phyloP scores from a whole-genome alignment of 805 yeast genomes.

The Yamadazyma ubonensis region DNA sequence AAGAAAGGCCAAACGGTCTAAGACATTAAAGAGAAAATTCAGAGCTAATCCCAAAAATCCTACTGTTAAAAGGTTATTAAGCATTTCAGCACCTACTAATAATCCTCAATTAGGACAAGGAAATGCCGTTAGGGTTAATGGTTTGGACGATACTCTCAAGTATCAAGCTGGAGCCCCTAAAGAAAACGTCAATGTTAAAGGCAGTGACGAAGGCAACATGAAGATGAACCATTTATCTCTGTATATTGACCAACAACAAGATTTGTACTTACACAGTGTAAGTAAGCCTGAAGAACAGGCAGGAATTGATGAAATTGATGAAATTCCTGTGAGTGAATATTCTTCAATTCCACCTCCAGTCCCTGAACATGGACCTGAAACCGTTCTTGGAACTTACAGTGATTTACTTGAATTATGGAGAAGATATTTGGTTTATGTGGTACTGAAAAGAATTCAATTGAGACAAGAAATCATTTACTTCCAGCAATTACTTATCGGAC shows the following conservation, averaged over 20 bases:
- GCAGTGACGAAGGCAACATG: constrained; percentile 8
- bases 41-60: constrained; percentile 18
- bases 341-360: constrained; percentile 24
- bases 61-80: constrained; percentile 7
- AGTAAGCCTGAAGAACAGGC: constrained; percentile 25
- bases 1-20: constrained; percentile 5
- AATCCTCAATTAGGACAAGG: constrained; percentile 30
- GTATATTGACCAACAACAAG: constrained; percentile 28
- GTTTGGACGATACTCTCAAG: constrained; percentile 24
- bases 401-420: constrained; percentile 28
- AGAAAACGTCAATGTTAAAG: constrained; percentile 16
- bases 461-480: constrained; percentile 40
- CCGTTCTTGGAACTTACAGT: constrained; percentile 11
- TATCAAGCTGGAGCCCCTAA: constrained; percentile 26
- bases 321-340: constrained; percentile 14
- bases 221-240: constrained; percentile 24
- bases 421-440: constrained; percentile 32
- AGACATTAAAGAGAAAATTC: constrained; percentile 18
- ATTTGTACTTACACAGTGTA: constrained; percentile 12
- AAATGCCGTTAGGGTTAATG: constrained; percentile 16
- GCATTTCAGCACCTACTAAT: constrained; percentile 30
- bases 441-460: constrained; percentile 37
- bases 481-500: constrained; percentile 23
- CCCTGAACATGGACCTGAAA: constrained; percentile 24
- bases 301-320: constrained; percentile 17